These are phyloP conservation scores for Termitomyces sp. DNA, from an alignment of 768 basidiomycete species.

Conservation along the genomic window DNA sequence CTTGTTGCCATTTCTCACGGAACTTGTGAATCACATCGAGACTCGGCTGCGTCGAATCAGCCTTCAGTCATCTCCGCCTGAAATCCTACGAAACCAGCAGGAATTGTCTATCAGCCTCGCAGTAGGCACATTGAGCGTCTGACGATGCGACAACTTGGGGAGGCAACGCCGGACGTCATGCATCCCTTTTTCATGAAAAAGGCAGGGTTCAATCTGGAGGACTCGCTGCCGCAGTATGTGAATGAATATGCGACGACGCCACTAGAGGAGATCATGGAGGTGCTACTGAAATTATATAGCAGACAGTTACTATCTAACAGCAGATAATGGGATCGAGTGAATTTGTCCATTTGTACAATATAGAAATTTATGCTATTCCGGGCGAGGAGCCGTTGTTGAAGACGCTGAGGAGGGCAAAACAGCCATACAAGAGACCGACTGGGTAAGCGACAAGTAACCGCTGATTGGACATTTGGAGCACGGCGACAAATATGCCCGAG, in stretches of 20 bases:
- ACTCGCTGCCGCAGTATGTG: conserved; percentile 82
- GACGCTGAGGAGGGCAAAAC: conserved; percentile 89
- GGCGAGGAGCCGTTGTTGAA: conserved; percentile 50
- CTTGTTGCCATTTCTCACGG: conserved; percentile 80
- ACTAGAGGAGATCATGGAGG: conserved; percentile 80
- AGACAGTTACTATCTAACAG: conserved; percentile 51
- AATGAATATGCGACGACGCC: conserved; percentile 84
- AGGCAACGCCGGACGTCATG: conserved; percentile 87
- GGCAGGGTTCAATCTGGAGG: conserved; percentile 78
- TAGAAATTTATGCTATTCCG: conserved; percentile 16
- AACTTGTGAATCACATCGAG: conserved; percentile 68
- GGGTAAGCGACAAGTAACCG: conserved; percentile 95
- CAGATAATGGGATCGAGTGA: conserved; percentile 7
- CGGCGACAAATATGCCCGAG: conserved; percentile 92
- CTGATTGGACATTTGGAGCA: conserved; percentile 94
- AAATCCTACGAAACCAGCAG: conserved; percentile 18
- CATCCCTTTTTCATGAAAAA: conserved; percentile 85
- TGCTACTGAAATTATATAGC: conserved; percentile 70
- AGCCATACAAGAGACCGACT: conserved; percentile 88
- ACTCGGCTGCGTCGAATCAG: conserved; percentile 56
- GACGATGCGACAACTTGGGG: conserved; percentile 80
- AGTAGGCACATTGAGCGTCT: conserved; percentile 69
- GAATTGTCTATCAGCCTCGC: conserved; percentile 50
- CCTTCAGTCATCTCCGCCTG: conserved; percentile 19
- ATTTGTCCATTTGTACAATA: not conserved